Base-by-base conservation (phyloP, 306 rosid species). In the Trichosanthes truncata region DNA sequence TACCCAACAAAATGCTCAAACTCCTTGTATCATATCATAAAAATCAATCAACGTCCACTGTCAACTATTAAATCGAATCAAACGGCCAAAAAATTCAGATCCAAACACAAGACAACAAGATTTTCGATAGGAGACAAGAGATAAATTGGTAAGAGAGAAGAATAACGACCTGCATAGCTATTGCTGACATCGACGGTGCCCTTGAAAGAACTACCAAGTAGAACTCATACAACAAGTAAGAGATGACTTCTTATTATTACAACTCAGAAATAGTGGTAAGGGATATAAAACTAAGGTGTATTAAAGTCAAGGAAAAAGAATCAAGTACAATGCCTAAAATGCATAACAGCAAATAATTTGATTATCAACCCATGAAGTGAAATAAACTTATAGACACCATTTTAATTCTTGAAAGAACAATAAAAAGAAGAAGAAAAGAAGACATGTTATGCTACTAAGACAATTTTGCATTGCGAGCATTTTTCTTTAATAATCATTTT, bases 341-440 rank as follows among this genome's bases (percentile, higher is more conserved):
- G 66, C 33, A 56, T 60, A 77, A 59, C 62, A 36, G 40, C 68
- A 68, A 79, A 57, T 79, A 53, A 52, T 68, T 29, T 62, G 49
- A 79, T 48, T 79, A 55, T 13, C 66, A 67, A 52, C 67, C 82
- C 82, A 67, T 36, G 52, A 68, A 79, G 52, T 69, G 52, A 73
- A 76, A 76, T n/a, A n/a, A 62, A 35, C 85, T 86, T 84, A 82
- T 87, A 88, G 48, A 81, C 77, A 17, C 78, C 84, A 80, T 84
- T 84, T 81, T 80, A 82, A 82, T 79, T 84, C 88, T 60, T 35
- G 73, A 84, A 77, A 74, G 25, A 65, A 80, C 83, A 71, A 80
- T 53, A 84, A 86, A 53, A 84, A 86, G 41, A 79, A 80, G 57
- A 77, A 21, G 33, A 29, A 29, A 29, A 79, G 82, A 46, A 78